phyloP scores from a whole-genome alignment of 768 basidiomycete species.

The Tephrocybe rancida region DNA sequence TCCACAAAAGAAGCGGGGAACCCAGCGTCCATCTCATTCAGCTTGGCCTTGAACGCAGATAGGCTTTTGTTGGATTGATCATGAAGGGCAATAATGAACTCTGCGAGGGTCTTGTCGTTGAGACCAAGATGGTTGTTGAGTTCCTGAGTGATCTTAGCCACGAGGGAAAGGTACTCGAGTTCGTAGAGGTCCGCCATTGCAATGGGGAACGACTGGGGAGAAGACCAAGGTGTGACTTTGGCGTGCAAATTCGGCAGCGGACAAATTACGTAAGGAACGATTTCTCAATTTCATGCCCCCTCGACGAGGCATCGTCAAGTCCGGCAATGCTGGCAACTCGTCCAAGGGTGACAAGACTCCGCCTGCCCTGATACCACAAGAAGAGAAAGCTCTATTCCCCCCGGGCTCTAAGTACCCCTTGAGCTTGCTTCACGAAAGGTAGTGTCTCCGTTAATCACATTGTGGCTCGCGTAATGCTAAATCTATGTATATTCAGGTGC shows the following conservation, averaged over 20 bases:
- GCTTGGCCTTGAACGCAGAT: constrained; percentile 77
- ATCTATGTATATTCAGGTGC: constrained; percentile 49
- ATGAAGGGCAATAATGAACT: constrained; percentile 93
- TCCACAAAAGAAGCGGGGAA: constrained; percentile 92
- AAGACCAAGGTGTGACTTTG: not conserved
- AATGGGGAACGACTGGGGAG: constrained; percentile 38
- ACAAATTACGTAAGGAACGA: constrained; percentile 14
- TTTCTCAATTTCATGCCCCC: constrained; percentile 53
- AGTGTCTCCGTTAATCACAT: not conserved
- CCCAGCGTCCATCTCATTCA: constrained; percentile 75
- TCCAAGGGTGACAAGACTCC: constrained; percentile 50
- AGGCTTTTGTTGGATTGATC: constrained; percentile 75
- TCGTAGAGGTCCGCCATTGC: constrained; percentile 81
- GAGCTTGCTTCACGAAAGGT: constrained; percentile 81
- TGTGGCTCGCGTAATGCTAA: not conserved
- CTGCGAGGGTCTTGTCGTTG: constrained; percentile 92
- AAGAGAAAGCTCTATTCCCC: constrained; percentile 73
- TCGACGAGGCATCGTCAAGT: constrained; percentile 78
- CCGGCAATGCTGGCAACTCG: constrained; percentile 90
- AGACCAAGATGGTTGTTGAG: constrained; percentile 84
- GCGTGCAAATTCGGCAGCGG: not conserved
- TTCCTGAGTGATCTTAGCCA: constrained; percentile 91
- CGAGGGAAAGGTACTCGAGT: constrained; percentile 90
- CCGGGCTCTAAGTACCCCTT: constrained; percentile 85
- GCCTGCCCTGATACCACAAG: constrained; percentile 24